Percentiles rank a stretch among this genome's conserved stretches.
Evolutionary conservation across 2,329 filamentous ascomycete species (phyloP).

Genomic region (Stachybotrys chartarum): DNA sequence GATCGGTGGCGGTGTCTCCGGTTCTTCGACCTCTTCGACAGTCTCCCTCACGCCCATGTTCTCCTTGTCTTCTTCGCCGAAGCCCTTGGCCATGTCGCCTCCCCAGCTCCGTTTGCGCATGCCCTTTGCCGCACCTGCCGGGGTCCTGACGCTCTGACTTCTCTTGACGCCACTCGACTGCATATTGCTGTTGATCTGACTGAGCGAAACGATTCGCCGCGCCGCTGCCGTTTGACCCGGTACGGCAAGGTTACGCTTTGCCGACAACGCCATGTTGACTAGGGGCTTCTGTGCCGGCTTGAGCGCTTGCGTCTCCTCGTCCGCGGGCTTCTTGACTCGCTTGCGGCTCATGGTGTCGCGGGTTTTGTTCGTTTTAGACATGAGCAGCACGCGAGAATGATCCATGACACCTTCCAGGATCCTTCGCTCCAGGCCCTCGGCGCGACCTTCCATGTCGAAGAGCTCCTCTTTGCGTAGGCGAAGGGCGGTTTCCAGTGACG

Average conservation of each 20-base stretch:
- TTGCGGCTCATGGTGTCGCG: constrained; percentile 54
- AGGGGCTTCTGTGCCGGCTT: constrained; percentile 25
- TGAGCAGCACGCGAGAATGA: constrained; percentile 84
- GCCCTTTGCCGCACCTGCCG: constrained; percentile 32
- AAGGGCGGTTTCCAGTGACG: constrained; percentile 83
- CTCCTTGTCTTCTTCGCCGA: constrained; percentile 54
- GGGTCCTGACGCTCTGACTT: constrained; percentile 69
- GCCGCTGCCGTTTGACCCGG: constrained; percentile 48
- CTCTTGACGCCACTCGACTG: constrained; percentile 60
- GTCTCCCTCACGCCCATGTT: constrained; percentile 57
- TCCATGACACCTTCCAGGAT: constrained; percentile 96
- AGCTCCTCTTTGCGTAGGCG: constrained; percentile 86
- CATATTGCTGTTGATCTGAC: constrained; percentile 76
- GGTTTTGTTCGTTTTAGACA: constrained; percentile 54
- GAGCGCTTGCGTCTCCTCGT: constrained; percentile 12
- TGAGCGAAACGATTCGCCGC: constrained; percentile 82
- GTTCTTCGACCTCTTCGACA: constrained; percentile 47
- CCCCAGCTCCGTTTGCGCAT: constrained; percentile 66
- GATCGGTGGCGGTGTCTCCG: constrained; percentile 13
- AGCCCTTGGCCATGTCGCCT: constrained; percentile 38
- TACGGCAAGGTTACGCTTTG: constrained; percentile 39
- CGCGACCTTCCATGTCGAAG: constrained; percentile 80
- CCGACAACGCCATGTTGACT: constrained; percentile 46
- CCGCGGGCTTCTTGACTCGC: constrained; percentile 37
- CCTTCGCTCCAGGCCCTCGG: constrained; percentile 81